Evolutionary conservation across 495 filamentous ascomycete species (phyloP).

Genomic region (Terfezia claveryi): DNA sequence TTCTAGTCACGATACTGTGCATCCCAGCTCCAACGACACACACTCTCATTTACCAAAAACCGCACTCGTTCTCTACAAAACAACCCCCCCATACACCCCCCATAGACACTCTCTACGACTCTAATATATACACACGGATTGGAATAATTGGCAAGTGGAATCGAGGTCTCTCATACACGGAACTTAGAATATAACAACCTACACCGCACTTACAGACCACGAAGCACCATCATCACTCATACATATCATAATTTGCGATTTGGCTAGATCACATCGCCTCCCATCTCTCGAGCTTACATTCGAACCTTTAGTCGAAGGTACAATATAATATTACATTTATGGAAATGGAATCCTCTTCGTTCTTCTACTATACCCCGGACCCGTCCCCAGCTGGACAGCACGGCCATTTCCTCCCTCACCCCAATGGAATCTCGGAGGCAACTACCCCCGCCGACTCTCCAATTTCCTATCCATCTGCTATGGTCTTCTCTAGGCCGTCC

Average conservation of each 20-base stretch:
- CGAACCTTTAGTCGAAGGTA: background rate
- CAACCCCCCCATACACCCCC: too few relatives aligned
- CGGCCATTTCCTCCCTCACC: constrained; percentile 62
- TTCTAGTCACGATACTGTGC: too few relatives aligned
- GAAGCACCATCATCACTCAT: background rate
- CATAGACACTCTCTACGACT: constrained; percentile 8
- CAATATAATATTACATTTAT: constrained; percentile 21
- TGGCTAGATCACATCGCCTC: background rate
- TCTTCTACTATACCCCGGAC: constrained; percentile 82
- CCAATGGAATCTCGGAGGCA: constrained; percentile 22
- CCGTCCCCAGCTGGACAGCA: constrained; percentile 55
- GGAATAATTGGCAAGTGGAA: background rate
- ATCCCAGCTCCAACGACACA: constrained; percentile 1
- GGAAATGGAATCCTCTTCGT: constrained; percentile 52
- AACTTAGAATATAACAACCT: background rate
- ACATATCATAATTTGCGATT: background rate
- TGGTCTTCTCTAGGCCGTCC: constrained; percentile 26
- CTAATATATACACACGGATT: constrained; percentile 6
- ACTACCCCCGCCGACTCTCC: constrained; percentile 8
- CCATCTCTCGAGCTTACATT: background rate
- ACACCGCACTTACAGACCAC: background rate
- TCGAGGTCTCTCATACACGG: background rate
- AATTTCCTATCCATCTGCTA: constrained; percentile 23
- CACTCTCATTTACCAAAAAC: background rate
- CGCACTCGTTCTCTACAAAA: background rate